Evolutionary conservation across 1,284 basidiomycete genomes (phyloP).

Genomic region (Microbotryum saponariae): DNA sequence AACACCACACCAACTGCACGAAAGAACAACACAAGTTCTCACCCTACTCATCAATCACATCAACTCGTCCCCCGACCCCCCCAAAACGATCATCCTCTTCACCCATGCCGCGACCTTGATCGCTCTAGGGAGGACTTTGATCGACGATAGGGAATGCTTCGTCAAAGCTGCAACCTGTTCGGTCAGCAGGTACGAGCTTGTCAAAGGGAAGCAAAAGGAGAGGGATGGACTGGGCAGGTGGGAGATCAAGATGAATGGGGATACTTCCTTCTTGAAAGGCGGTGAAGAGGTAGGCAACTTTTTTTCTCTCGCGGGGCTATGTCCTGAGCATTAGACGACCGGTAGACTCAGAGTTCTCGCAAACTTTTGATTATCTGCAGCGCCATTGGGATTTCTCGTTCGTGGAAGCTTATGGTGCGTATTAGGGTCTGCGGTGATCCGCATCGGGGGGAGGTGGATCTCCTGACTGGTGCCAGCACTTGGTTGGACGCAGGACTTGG

Average conservation of each 20-base stretch:
- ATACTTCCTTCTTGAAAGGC: slow-evolving; percentile 16
- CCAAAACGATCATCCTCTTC: slow-evolving; percentile 56
- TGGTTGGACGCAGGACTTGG: too few relatives aligned
- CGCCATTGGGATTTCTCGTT: slow-evolving; percentile 30
- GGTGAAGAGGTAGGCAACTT: slow-evolving; percentile 22
- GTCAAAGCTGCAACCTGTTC: slow-evolving; percentile 31
- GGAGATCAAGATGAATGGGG: slow-evolving; percentile 21
- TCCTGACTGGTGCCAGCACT: neutral
- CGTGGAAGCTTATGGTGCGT: slow-evolving; percentile 9
- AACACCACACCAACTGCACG: slow-evolving; percentile 56
- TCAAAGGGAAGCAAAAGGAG: neutral
- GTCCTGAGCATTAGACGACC: neutral
- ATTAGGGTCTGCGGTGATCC: neutral
- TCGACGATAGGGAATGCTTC: slow-evolving; percentile 46
- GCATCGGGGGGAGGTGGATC: neutral
- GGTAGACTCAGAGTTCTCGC: too few relatives aligned
- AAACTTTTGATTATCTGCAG: neutral
- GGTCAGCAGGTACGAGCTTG: slow-evolving; percentile 16
- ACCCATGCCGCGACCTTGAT: slow-evolving; percentile 73
- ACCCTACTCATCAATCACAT: slow-evolving; percentile 51
- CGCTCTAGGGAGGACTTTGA: slow-evolving; percentile 56
- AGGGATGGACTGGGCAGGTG: slow-evolving; percentile 5
- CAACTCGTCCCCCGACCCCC: slow-evolving; percentile 37
- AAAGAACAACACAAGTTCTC: slow-evolving; percentile 53
- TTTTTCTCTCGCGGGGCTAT: neutral